Base-by-base conservation (phyloP, 176 grass and related monocot species). In the Bolboschoenus planiculmis region DNA sequence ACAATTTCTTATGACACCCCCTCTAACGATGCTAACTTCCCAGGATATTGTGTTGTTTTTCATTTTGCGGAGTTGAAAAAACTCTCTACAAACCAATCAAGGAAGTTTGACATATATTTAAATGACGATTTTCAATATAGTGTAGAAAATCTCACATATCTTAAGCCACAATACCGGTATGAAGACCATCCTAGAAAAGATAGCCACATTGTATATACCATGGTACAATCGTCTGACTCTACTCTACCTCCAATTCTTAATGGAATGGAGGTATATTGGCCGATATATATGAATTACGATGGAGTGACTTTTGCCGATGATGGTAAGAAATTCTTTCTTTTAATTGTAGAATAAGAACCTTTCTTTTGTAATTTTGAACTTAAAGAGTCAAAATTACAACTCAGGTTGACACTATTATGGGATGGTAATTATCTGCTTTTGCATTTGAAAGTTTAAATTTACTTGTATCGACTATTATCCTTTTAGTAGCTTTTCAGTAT, bases 191-290 rank as follows among this genome's bases (percentile, higher is more conserved):
- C 0, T 3, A 1, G 0, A 0, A 4, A 16, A 0, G 21, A 15
- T 3, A 3, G 0, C 20, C 3, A 1, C 0, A 88, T 87, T 75
- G 33, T 53, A 15, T 30, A 16, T 65, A 0, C 89, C 18, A 15
- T 91, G 40, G 88, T 61, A 9, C 83, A 85, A 36, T 54, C 85
- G 0, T 14, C 14, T 9, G 80, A 62, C 51, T 91, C 92, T 3
- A 89, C 79, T 30, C 48, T 89, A 54, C 89, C 92, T 7, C 92
- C 92, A 3, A 48, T 91, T 33, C 84, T 94, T 84, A 94, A 89
- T 31, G 92, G 85, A 2, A 0, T 42, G 1, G 87, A 94, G 85
- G 54, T 91, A 1, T 94, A 89, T 83, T 83, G 84, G 2, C 14
- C 76, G 15, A 79, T 90, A 78, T 4, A 61, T 65, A 54, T 78